phyloP scores from a whole-genome alignment of 139 green algal genomes.

The Pleodorina starrii region DNA sequence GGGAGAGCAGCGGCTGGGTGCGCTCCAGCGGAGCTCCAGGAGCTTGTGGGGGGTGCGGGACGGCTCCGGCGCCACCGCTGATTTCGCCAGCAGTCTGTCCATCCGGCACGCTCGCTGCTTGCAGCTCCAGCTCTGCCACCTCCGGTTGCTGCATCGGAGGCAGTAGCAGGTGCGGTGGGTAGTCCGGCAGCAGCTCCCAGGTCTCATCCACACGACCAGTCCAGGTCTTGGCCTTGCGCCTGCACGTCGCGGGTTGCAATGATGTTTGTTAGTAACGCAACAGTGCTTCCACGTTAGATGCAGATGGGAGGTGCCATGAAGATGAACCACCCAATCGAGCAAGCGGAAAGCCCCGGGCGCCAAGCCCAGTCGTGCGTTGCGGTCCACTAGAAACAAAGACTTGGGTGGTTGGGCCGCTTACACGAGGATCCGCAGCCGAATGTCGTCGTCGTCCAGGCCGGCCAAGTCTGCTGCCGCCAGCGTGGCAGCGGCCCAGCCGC shows the following conservation, averaged over 20 bases:
- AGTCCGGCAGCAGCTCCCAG: slow-evolving; percentile 30
- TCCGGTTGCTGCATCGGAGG: neutral
- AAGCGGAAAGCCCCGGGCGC: too few relatives aligned
- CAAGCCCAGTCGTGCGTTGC: too few relatives aligned
- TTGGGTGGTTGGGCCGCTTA: too few relatives aligned
- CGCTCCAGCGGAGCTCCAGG: neutral
- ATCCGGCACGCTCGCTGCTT: neutral
- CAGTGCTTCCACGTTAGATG: too few relatives aligned
- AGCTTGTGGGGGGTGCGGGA: neutral
- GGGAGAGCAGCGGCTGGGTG: slow-evolving; percentile 7
- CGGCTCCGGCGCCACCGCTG: neutral
- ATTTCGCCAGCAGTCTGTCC: neutral
- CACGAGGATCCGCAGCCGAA: slow-evolving; percentile 35
- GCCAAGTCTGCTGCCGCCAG: neutral
- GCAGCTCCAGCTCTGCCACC: neutral
- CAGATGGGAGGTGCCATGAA: too few relatives aligned
- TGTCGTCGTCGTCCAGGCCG: slow-evolving; percentile 27
- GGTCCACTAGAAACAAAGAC: too few relatives aligned
- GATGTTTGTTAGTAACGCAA: too few relatives aligned
- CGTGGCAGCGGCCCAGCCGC: neutral
- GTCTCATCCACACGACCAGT: slow-evolving; percentile 30
- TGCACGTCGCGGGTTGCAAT: neutral
- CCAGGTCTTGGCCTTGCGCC: slow-evolving; percentile 42
- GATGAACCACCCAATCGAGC: too few relatives aligned
- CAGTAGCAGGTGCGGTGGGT: neutral